These are phyloP conservation scores for Lumnitzera littorea DNA, from an alignment of 345 rosid species.

Conservation along the genomic window DNA sequence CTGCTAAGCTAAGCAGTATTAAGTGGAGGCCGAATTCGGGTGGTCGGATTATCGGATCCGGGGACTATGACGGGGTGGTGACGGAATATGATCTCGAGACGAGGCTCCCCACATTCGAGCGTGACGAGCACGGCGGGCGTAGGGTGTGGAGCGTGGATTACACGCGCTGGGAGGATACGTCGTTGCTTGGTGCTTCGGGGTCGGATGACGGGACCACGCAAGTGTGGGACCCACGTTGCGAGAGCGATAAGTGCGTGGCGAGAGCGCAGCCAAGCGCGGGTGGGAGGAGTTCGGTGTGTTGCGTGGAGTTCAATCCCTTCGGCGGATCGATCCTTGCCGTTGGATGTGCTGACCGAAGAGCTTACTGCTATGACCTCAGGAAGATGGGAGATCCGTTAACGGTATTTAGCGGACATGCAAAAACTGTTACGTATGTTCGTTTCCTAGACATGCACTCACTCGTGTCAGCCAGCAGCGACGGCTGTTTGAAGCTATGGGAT, in stretches of 20 bases:
- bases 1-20: conserved; percentile 85
- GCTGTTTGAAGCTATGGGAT: conserved; percentile 69
- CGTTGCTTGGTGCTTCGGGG: conserved; percentile 69
- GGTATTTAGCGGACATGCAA: conserved; percentile 50
- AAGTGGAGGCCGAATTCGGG: conserved; percentile 59
- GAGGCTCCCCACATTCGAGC: conserved; percentile 52
- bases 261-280: conserved; percentile 40
- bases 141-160: conserved; percentile 91
- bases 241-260: conserved; percentile 36
- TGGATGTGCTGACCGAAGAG: conserved; percentile 71
- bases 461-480: conserved; percentile 60
- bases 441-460: conserved; percentile 35
- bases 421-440: conserved; percentile 61
- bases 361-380: conserved; percentile 62
- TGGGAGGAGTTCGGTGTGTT: conserved; percentile 39
- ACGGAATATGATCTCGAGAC: conserved; percentile 75
- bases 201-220: conserved; percentile 90
- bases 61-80: conserved; percentile 90
- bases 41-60: conserved; percentile 61
- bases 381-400: conserved; percentile 33
- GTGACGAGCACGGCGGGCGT: conserved; percentile 93
- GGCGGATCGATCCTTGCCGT: conserved; percentile 44
- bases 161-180: conserved; percentile 23
- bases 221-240: conserved; percentile 72
- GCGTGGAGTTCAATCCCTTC: conserved; percentile 73